phyloP scores from a whole-genome alignment of 2,329 filamentous ascomycete genomes.

The Thyridium curvatum region DNA sequence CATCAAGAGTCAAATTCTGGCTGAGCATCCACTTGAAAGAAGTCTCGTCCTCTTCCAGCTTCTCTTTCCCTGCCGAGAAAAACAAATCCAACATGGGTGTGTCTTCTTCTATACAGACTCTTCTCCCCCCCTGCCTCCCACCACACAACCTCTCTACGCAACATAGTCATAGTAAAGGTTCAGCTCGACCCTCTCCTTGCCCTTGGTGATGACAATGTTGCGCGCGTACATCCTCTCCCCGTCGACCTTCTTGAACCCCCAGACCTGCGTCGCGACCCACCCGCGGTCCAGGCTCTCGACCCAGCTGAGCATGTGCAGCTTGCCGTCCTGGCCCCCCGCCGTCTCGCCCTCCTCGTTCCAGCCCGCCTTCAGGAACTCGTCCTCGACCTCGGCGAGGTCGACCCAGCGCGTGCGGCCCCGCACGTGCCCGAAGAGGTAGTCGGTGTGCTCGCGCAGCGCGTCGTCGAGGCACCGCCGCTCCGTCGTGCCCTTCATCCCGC shows the following conservation, averaged over 20 bases:
- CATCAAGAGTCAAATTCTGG: too few relatives aligned
- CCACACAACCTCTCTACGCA: constrained; percentile 1
- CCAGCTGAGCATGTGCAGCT: constrained; percentile 58
- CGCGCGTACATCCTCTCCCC: constrained; percentile 47
- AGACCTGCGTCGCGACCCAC: constrained; percentile 52
- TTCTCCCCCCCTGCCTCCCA: too few relatives aligned
- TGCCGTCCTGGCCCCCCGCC: constrained; percentile 45
- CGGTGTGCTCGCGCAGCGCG: constrained; percentile 55
- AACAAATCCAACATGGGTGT: too few relatives aligned
- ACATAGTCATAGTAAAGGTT: constrained; percentile 51
- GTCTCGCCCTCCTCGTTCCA: constrained; percentile 50
- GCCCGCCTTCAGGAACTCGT: constrained; percentile 48
- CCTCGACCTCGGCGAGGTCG: constrained; percentile 38
- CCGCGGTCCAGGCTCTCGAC: constrained; percentile 47
- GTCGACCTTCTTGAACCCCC: constrained; percentile 52
- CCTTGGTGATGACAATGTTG: constrained; percentile 48
- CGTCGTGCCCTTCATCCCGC: constrained; percentile 59
- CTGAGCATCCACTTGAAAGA: too few relatives aligned
- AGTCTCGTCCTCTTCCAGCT: too few relatives aligned
- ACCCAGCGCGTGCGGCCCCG: constrained; percentile 52
- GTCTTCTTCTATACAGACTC: too few relatives aligned
- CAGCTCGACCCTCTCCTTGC: constrained; percentile 37
- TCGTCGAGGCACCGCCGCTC: constrained; percentile 50
- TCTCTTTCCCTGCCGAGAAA: too few relatives aligned
- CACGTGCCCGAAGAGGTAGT: constrained; percentile 75